Conservation (phyloP, 371 early-diverging fungal species). For the Chytridium lagenaria region DNA sequence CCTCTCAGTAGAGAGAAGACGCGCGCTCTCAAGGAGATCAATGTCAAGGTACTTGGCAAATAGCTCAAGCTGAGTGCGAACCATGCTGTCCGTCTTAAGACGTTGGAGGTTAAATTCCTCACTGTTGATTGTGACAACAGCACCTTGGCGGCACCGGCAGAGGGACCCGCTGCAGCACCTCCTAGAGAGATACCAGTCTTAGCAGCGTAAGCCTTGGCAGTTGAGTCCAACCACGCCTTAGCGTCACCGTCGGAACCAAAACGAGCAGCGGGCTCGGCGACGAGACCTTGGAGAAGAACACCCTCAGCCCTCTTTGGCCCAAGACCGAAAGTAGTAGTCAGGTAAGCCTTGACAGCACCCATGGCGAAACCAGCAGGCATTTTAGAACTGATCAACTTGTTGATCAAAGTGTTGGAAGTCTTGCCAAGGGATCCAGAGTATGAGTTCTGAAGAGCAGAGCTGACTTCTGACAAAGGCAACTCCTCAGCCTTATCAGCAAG, state of each 20-base stretch:
- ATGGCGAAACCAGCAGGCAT: constrained; percentile 94
- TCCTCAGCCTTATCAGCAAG: constrained; percentile 95
- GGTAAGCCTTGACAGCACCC: constrained; percentile 76
- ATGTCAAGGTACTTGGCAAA: constrained; percentile 87
- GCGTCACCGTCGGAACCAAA: constrained; percentile 83
- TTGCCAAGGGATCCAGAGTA: constrained; percentile 83
- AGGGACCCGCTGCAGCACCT: constrained; percentile 51
- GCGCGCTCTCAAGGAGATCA: constrained; percentile 82
- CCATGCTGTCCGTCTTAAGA: constrained; percentile 79
- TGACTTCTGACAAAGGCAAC: constrained; percentile 84
- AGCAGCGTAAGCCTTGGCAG: constrained; percentile 81
- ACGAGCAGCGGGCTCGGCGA: constrained; percentile 87
- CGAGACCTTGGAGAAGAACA: constrained; percentile 80
- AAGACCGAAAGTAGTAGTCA: constrained; percentile 78
- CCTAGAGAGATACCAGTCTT: constrained; percentile 77
- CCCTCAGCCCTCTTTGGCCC: constrained; percentile 86
- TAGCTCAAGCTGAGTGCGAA: constrained; percentile 86
- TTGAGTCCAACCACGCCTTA: constrained; percentile 84
- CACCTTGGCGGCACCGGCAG: constrained; percentile 53
- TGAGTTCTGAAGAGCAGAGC: constrained; percentile 65
- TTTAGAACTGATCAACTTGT: constrained; percentile 86
- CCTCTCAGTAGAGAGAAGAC: constrained; percentile 73
- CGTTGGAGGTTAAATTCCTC: constrained; percentile 85
- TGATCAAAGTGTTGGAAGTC: constrained; percentile 75
- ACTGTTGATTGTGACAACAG: constrained; percentile 80